Evolutionary conservation across 805 yeast species (phyloP).

Genomic region (Wickerhamomyces tratensis): DNA sequence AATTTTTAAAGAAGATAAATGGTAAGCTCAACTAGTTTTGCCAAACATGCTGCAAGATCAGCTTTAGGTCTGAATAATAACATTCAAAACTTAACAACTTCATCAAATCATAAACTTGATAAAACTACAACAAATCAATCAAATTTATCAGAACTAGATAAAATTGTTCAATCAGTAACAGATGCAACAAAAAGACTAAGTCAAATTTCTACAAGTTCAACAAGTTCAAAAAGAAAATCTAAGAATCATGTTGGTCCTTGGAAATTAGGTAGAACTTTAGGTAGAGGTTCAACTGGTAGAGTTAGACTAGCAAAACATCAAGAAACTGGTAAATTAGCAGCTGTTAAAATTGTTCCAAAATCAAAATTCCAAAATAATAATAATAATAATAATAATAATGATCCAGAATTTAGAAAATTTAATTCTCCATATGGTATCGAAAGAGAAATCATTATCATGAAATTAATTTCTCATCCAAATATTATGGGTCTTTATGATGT

Average conservation of each 20-base stretch:
- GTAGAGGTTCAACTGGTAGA: conserved; percentile 95
- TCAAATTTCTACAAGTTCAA: conserved; percentile 19
- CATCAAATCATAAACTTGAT: neutral
- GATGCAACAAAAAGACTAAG: conserved; percentile 20
- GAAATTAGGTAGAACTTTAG: conserved; percentile 90
- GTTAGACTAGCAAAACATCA: conserved; percentile 87
- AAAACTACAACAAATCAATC: conserved; percentile 1
- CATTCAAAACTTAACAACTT: conserved; percentile 5
- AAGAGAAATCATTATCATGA: conserved; percentile 80
- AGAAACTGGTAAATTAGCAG: conserved; percentile 81
- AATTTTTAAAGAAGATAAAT: no score
- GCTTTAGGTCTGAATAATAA: conserved; percentile 13
- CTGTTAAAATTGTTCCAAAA: conserved; percentile 93
- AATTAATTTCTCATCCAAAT: conserved; percentile 66
- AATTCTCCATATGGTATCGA: conserved; percentile 73
- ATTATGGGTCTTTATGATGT: conserved; percentile 75
- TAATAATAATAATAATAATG: conserved; percentile 44
- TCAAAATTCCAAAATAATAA: conserved; percentile 44
- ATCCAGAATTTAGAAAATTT: conserved; percentile 36
- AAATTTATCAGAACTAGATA: conserved; percentile 13
- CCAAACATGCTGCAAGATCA: conserved; percentile 17
- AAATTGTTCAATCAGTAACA: conserved; percentile 19
- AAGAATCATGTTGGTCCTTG: conserved; percentile 71
- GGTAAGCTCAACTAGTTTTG: conserved; percentile 10
- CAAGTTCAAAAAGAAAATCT: conserved; percentile 19